phyloP scores from a whole-genome alignment of 2,329 filamentous ascomycete species.

The Microascus cirrosus region DNA sequence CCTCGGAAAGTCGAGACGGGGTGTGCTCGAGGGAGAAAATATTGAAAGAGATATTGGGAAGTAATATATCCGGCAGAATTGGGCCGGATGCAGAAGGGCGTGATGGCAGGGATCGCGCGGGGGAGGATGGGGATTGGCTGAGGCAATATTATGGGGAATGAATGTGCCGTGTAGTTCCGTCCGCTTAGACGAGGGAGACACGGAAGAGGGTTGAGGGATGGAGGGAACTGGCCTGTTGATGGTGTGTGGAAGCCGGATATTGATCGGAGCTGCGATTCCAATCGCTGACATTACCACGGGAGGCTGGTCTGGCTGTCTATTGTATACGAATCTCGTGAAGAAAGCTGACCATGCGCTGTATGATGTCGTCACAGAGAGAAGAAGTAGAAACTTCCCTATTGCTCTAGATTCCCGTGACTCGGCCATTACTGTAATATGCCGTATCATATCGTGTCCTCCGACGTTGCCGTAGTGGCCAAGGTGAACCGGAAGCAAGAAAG shows the following conservation, averaged over 20 bases:
- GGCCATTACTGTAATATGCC: no score
- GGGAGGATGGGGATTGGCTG: not conserved
- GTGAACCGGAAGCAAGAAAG: no score
- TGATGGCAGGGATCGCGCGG: not conserved
- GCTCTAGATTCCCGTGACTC: no score
- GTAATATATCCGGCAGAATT: conserved; percentile 4
- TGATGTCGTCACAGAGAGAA: no score
- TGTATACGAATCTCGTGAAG: no score
- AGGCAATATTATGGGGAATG: not conserved
- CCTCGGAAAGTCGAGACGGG: not conserved
- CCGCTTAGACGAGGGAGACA: not conserved
- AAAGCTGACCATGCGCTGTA: no score
- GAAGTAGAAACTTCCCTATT: no score
- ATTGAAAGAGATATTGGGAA: not conserved
- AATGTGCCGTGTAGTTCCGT: not conserved
- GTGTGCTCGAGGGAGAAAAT: not conserved
- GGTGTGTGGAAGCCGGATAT: conserved; percentile 13
- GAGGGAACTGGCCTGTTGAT: not conserved
- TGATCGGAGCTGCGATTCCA: no score
- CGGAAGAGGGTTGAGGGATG: not conserved
- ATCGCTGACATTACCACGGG: no score
- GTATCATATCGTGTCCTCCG: no score
- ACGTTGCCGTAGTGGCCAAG: no score
- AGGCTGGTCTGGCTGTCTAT: no score
- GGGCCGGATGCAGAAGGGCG: not conserved